Evolutionary conservation across 2,329 filamentous ascomycete genomes (phyloP), one percentile per base, ranked within the genome.

Genomic region (Penicillium sumatraense): DNA sequence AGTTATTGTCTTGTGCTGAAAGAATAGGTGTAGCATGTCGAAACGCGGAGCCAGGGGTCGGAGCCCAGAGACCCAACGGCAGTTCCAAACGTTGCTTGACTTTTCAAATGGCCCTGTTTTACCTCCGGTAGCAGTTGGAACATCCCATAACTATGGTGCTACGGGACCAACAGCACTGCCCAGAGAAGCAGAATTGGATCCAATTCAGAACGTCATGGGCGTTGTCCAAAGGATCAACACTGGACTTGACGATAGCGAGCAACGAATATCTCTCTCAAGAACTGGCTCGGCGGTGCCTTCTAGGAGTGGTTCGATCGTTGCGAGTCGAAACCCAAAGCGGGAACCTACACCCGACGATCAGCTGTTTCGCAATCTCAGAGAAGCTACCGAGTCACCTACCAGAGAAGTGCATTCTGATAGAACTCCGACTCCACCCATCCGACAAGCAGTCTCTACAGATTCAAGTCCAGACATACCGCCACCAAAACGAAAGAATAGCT

Each of bases 141-240:
- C 72, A 42, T 76, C 75, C 1, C 77, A 72, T 53, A 72, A 72
- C 13, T 77, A 78, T 66, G 75, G 75, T 24, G 71, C 73, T 7
- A 68, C 67, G 18, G 67, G 68, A 20, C 70, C 70, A 11, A 67
- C 72, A 14, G 61, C 68, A 21, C 61, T 77, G 18, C 74, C 75
- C 9, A 66, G 67, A 42, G 68, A 68, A 59, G 62, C 76, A 23
- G 56, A 65, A n/a, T 58, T 67, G 3, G 62, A 69, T 31, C 65
- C 68, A 13, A 60, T 61, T 5, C 68, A 71, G 61, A 66, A 65
- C 36, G 53, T 72, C 20, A 49, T 53, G 2, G 65, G 73, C 40
- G 69, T 77, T 53, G 74, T 70, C 11, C 60, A 65, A 27, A 66
- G 58, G 13, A 70, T 77, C 13, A 69, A 75, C 49, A 64, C 64